Conservation (phyloP, 108 stramenopile genomes). For the Parietichytrium sp. region DNA sequence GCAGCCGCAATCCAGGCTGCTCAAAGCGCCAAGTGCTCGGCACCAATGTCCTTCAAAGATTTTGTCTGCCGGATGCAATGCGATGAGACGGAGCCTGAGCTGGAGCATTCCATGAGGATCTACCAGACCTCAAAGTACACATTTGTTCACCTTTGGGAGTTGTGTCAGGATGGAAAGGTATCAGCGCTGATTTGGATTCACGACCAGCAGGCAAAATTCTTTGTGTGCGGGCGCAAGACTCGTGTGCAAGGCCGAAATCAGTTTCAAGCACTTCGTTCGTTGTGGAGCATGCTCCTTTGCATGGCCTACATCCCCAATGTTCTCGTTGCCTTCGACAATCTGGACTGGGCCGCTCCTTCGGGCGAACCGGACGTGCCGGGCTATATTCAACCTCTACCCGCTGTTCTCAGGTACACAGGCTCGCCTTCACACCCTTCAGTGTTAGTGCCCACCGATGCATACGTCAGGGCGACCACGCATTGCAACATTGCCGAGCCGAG, state of each 20-base stretch:
- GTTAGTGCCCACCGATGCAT: slow-evolving; percentile 2
- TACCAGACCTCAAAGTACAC: background rate
- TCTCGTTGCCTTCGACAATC: background rate
- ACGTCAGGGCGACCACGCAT: slow-evolving; percentile 6
- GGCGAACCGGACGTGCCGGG: background rate
- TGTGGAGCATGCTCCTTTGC: background rate
- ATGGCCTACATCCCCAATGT: slow-evolving; percentile 5
- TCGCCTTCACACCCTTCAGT: background rate
- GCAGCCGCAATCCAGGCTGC: too few species aligned
- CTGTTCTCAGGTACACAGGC: background rate
- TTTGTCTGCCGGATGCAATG: background rate
- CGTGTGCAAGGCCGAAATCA: background rate
- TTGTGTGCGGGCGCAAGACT: background rate
- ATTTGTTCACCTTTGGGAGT: background rate
- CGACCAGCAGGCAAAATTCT: background rate
- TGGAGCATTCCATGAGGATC: background rate
- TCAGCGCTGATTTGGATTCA: background rate
- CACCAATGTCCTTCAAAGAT: background rate
- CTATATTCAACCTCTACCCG: background rate
- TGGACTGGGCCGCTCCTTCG: slow-evolving; percentile 1
- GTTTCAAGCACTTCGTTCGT: background rate
- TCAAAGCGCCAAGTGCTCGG: background rate
- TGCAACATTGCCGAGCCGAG: background rate
- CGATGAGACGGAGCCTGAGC: slow-evolving; percentile 1
- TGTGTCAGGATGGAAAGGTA: background rate